These are phyloP conservation scores for Cornus kousa DNA, from an alignment of 148 eudicot genomes.

Conservation along the genomic window DNA sequence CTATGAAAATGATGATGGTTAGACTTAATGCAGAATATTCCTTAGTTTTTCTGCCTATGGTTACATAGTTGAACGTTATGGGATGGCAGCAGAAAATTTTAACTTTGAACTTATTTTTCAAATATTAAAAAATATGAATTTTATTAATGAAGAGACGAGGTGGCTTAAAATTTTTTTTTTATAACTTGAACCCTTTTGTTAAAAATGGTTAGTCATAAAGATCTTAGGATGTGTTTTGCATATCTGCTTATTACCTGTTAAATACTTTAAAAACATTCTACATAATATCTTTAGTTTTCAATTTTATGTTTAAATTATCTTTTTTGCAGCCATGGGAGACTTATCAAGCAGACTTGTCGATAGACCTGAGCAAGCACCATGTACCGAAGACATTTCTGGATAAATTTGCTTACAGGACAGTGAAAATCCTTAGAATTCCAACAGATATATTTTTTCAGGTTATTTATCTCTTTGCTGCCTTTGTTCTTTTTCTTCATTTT, in stretches of 20 bases:
- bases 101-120: no score
- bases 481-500: not conserved
- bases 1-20: no score
- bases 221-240: not conserved
- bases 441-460: conserved; percentile 89
- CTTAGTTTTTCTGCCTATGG: not conserved
- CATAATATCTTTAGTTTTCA: not conserved
- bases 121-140: no score
- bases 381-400: conserved; percentile 76
- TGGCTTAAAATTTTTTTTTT: not conserved
- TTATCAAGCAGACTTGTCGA: conserved; percentile 59
- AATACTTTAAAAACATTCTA: not conserved
- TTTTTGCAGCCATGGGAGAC: conserved; percentile 81
- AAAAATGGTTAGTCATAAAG: not conserved
- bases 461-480: no score
- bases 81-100: not conserved
- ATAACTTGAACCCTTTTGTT: not conserved
- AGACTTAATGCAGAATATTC: no score
- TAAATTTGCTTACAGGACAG: conserved; percentile 75
- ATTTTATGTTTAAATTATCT: not conserved
- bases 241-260: not conserved
- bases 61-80: not conserved
- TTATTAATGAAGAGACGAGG: not conserved
- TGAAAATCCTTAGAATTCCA: conserved; percentile 77
- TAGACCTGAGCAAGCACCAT: conserved; percentile 80